phyloP scores from a whole-genome alignment of 192 early-diverging fungal species.

The Linderina pennispora region DNA sequence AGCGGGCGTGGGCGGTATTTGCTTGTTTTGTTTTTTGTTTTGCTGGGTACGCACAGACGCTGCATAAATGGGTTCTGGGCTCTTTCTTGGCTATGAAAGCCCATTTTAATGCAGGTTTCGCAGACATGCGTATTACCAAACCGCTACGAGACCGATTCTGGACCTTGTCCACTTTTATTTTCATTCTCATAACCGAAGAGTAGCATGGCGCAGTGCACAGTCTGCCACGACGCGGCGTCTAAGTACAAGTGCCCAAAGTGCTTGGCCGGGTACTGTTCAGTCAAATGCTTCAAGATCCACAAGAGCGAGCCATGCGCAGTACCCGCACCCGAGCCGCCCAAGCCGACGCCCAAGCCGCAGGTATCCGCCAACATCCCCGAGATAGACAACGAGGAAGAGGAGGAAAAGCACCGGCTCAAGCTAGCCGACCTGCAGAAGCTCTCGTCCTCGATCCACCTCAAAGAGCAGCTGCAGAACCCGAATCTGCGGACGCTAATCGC shows the following conservation, averaged over 20 bases:
- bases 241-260: slow-evolving; percentile 47
- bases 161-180: too few species aligned
- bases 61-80: too few species aligned
- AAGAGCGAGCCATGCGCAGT: slow-evolving; percentile 31
- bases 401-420: slow-evolving; percentile 22
- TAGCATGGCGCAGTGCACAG: too few species aligned
- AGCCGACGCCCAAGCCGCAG: background rate
- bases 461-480: slow-evolving; percentile 19
- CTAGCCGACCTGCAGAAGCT: slow-evolving; percentile 21
- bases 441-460: slow-evolving; percentile 6
- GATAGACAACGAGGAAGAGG: slow-evolving; percentile 17
- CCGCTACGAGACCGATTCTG: too few species aligned
- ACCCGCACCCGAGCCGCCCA: too few species aligned
- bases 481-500: slow-evolving; percentile 18
- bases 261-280: slow-evolving; percentile 34
- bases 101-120: background rate
- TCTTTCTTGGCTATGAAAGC: background rate
- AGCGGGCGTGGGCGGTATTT: too few species aligned
- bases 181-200: too few species aligned
- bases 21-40: background rate
- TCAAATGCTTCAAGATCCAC: slow-evolving; percentile 35
- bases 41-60: too few species aligned
- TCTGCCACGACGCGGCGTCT: slow-evolving; percentile 21
- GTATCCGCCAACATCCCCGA: background rate
- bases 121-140: too few species aligned